Conservation (phyloP, 78 protist species). For the Pigoraptor vietnamica region DNA sequence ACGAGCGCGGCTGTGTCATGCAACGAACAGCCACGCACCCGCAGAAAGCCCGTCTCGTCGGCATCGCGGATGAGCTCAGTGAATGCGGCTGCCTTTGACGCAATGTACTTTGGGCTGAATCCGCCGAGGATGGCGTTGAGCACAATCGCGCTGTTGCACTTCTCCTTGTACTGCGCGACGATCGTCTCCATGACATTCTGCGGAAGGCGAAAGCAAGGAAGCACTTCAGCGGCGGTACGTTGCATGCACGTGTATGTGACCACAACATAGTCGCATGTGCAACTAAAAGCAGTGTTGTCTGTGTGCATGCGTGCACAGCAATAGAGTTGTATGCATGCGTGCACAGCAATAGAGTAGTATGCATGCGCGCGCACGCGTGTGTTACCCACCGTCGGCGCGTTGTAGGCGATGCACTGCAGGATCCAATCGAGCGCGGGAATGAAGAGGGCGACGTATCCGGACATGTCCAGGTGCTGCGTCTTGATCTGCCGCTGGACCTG, state of each 20-base stretch:
- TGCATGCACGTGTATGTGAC: background rate
- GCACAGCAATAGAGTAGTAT: background rate
- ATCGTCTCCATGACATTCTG: background rate
- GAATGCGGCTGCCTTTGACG: slow-evolving; percentile 34
- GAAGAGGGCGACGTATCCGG: slow-evolving; percentile 45
- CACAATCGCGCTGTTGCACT: slow-evolving; percentile 31
- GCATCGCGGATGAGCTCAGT: slow-evolving; percentile 46
- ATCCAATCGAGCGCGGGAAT: slow-evolving; percentile 72
- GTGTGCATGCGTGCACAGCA: background rate
- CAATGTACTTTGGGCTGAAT: slow-evolving; percentile 51
- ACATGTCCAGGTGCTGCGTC: background rate
- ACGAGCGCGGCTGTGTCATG: no score
- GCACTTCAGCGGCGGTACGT: background rate
- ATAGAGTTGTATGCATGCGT: background rate
- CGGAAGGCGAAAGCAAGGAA: background rate
- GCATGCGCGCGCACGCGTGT: no score
- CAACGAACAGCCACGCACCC: slow-evolving; percentile 9
- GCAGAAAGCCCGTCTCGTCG: slow-evolving; percentile 43
- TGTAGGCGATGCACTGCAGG: slow-evolving; percentile 43
- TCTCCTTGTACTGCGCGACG: slow-evolving; percentile 2
- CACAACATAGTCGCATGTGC: no score
- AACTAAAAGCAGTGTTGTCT: background rate
- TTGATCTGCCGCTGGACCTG: background rate
- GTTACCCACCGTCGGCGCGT: background rate
- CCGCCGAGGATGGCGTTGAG: slow-evolving; percentile 49